Evolutionary conservation across 495 filamentous ascomycete genomes (phyloP).

Genomic region (Aspergillus asperescens): DNA sequence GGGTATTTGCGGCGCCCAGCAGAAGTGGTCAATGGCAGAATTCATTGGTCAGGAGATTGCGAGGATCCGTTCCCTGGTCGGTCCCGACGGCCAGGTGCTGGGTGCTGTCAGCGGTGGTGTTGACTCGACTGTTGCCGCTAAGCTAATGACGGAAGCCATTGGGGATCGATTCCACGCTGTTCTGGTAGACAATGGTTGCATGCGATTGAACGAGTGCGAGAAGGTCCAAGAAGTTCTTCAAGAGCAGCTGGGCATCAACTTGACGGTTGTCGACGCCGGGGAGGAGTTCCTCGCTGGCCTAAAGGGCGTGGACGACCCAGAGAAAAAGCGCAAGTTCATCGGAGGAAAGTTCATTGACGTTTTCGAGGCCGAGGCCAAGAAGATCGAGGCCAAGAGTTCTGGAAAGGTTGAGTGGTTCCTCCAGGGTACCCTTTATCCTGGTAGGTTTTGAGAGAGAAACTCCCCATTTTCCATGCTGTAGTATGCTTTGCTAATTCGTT

Average conservation of each 20-base stretch:
- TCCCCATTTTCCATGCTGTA: background rate
- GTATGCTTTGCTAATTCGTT: slow-evolving; percentile 28
- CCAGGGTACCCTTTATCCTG: slow-evolving; percentile 76
- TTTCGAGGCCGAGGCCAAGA: slow-evolving; percentile 74
- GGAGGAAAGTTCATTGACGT: slow-evolving; percentile 81
- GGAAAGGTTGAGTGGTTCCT: slow-evolving; percentile 75
- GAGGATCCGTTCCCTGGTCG: slow-evolving; percentile 71
- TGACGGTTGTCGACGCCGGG: slow-evolving; percentile 80
- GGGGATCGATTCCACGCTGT: slow-evolving; percentile 86
- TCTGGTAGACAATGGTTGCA: slow-evolving; percentile 79
- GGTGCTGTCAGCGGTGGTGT: slow-evolving; percentile 88
- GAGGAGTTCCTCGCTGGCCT: slow-evolving; percentile 68
- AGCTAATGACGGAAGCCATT: slow-evolving; percentile 77
- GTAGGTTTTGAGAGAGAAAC: slow-evolving; percentile 20
- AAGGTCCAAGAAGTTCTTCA: slow-evolving; percentile 70
- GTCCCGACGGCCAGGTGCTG: slow-evolving; percentile 73
- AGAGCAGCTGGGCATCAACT: slow-evolving; percentile 77
- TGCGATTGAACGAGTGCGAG: slow-evolving; percentile 80
- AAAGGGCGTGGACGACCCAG: slow-evolving; percentile 73
- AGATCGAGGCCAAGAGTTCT: slow-evolving; percentile 61
- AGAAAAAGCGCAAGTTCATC: slow-evolving; percentile 92
- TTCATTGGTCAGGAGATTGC: slow-evolving; percentile 76
- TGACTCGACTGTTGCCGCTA: slow-evolving; percentile 82
- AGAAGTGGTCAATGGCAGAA: slow-evolving; percentile 76
- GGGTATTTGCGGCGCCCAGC: slow-evolving; percentile 65